Conservation (phyloP, 176 grass and related monocot genomes). For the Echinochloa phyllopogon region DNA sequence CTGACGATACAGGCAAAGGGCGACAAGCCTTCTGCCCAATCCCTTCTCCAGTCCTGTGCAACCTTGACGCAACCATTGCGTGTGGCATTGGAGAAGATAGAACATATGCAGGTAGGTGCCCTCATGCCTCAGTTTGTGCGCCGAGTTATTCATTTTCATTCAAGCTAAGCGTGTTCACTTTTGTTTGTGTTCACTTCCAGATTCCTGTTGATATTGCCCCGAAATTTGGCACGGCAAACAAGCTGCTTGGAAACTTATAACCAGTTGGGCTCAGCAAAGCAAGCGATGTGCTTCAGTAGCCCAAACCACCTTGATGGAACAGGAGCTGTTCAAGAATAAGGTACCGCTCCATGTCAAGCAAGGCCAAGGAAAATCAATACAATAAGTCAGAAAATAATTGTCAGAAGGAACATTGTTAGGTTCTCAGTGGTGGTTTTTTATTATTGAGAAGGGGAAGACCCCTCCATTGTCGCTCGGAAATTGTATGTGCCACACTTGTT, state of each 20-base stretch:
- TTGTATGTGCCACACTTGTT: neutral
- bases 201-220: slow-evolving; percentile 86
- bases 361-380: neutral
- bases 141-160: slow-evolving; percentile 1
- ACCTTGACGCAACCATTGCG: slow-evolving; percentile 73
- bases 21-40: slow-evolving; percentile 68
- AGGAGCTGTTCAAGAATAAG: neutral
- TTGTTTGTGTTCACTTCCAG: slow-evolving; percentile 47
- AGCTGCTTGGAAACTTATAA: slow-evolving; percentile 50
- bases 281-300: neutral
- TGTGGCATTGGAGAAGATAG: slow-evolving; percentile 81
- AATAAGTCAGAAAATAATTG: neutral
- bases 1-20: slow-evolving; percentile 93
- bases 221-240: slow-evolving; percentile 58
- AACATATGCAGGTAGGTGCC: slow-evolving; percentile 69
- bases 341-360: neutral
- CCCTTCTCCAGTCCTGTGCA: slow-evolving; percentile 69
- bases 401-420: neutral
- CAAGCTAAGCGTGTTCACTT: neutral
- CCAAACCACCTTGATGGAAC: neutral
- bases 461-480: neutral
- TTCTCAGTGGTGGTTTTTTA: neutral
- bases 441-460: neutral
- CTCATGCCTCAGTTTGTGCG: neutral
- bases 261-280: neutral